Base-by-base conservation (phyloP, 78 protist species). In the Dictyostelium firmibasis region DNA sequence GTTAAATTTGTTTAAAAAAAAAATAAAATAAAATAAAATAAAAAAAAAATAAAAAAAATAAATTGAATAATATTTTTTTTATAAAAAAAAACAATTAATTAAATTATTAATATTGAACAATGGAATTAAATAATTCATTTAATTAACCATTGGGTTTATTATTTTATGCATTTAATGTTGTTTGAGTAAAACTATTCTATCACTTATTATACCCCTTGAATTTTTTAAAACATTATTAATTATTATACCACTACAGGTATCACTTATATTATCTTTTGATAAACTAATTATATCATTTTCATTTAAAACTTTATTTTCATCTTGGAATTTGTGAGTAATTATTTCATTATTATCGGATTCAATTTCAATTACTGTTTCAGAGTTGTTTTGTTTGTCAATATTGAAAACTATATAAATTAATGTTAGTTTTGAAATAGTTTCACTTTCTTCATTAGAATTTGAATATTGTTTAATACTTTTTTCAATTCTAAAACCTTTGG, bases 1-100 rank as follows among this genome's bases (percentile, higher is more conserved):
- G 38, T 72, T 72, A 29, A 72, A 72, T 72, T 72, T 72, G 79
- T 72, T 14, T 72, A 70, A 64, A n/a, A 64, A 64, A 64, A 23
- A 64, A 64, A 64, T 16, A 64, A 64, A 64, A 64, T n/a, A 64
- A 5, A 64, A 64, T 16, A 64, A 64, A 64, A 64, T 16, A 64
- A n/a, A 64, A n/a, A 38, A 38, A 38, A 38, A 38, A 4, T 38
- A n/a, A n/a, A n/a, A n/a, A n/a, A n/a, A n/a, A n/a, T n/a, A n/a
- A n/a, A n/a, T n/a, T n/a, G n/a, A n/a, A n/a, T n/a, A n/a, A n/a
- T n/a, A n/a, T n/a, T n/a, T n/a, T n/a, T n/a, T n/a, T n/a, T n/a
- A n/a, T 23, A 47, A 6, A 47, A 11, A 47, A 47, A 9, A 47
- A 47, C 2, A 11, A 47, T 0, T 47, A 47, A 11, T 47, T 47